A percentile compares a stretch with the other conserved stretches of the same genome.
phyloP scores from a whole-genome alignment of 768 basidiomycete species.

The Pulveroboletus sp. region DNA sequence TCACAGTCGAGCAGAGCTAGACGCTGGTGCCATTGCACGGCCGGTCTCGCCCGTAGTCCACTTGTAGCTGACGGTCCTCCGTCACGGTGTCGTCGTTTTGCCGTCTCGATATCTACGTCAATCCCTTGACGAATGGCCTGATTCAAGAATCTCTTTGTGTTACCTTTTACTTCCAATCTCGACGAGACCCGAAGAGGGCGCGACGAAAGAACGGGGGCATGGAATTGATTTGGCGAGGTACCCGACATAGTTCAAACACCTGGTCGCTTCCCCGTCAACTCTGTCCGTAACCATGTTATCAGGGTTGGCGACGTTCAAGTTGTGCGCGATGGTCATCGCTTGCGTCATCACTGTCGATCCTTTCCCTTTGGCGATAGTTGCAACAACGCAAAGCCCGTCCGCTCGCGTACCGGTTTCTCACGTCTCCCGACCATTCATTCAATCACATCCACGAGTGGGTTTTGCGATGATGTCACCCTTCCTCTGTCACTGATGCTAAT shows the following conservation, averaged over 20 bases:
- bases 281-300: background rate
- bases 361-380: background rate
- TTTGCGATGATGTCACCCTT: slow-evolving; percentile 11
- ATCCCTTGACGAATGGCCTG: no score
- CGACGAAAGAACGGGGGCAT: no score
- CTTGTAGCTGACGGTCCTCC: no score
- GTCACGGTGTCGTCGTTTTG: no score
- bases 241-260: background rate
- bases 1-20: no score
- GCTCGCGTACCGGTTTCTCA: slow-evolving; percentile 6
- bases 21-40: no score
- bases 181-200: no score
- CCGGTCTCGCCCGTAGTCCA: no score
- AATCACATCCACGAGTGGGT: slow-evolving; percentile 13
- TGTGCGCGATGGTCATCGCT: background rate
- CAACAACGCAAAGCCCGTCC: slow-evolving; percentile 10
- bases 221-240: no score
- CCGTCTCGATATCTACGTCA: no score
- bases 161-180: no score
- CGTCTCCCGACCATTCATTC: slow-evolving; percentile 5
- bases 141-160: no score
- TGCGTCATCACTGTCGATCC: background rate
- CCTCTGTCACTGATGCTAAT: background rate
- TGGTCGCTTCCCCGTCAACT: background rate
- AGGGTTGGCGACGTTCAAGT: background rate